Evolutionary conservation across 257 asterid species (phyloP), one percentile per base, ranked within the genome.

Genomic region (Verbena officinalis): DNA sequence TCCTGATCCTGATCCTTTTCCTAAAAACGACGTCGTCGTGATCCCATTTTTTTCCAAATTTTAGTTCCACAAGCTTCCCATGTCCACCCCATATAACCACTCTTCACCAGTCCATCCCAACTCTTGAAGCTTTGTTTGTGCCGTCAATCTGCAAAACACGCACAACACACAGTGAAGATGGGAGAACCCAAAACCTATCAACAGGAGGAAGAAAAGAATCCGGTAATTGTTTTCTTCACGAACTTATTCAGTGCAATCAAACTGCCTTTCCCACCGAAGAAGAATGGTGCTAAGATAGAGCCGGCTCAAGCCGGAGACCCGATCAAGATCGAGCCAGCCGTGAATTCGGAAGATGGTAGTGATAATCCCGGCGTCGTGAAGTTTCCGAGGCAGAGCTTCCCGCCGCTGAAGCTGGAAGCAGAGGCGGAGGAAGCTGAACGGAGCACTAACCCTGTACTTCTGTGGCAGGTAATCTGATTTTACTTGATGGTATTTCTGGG

Each of bases 381-480:
- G 49, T 75, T 77, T n/a, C 88, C 90, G 30, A 71, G 24, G 69
- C 83, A 68, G 75, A 65, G 44, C 20, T 61, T 67, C 33, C 73
- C 74, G 68, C 71, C 83, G 46, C 12, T 87, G 81, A 84, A 80
- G 72, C 71, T 87, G 58, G 86, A 87, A 72, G 59, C 80, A 34
- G 86, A 82, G 70, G 33, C 78, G 11, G 87, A 77, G 16, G 87
- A 65, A 49, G 71, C 74, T 72, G 90, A 80, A 23, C 72, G 60
- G 67, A 73, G 64, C 19, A 78, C 85, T 38, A 82, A 76, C 55
- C 92, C 95, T 8, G 46, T 74, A n/a, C 63, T 81, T 40, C 77
- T 87, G 5, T 87, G 95, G 95, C 91, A 84, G 95, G 95, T 87
- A 55, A 9, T 51, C 24, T 34, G 17, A 34, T 53, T 50, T 44